These are phyloP conservation scores for Neltuma alba DNA, from an alignment of 306 rosid species.

Conservation along the genomic window DNA sequence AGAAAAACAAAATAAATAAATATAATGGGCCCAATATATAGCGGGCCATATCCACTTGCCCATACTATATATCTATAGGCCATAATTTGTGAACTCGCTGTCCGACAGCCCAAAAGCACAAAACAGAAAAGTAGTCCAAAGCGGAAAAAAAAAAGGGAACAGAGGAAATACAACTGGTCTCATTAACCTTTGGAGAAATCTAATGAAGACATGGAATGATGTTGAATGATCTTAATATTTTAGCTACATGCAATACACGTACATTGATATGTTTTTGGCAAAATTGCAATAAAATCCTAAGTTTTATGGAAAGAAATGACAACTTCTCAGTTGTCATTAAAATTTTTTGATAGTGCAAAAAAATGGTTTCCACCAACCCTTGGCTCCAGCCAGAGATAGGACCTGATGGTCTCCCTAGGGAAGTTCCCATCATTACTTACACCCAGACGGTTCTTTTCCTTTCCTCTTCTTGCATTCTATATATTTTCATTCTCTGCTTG, in stretches of 20 bases:
- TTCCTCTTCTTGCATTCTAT: background rate
- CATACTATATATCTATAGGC: background rate
- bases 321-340: background rate
- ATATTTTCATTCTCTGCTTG: background rate
- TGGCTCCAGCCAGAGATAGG: constrained; percentile 80
- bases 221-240: no score
- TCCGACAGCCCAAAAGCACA: background rate
- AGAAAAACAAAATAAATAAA: no score
- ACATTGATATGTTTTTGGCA: no score
- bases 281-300: no score
- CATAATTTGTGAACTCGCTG: background rate
- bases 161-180: no score
- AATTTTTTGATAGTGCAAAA: no score
- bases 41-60: background rate
- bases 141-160: no score
- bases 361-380: constrained; percentile 74
- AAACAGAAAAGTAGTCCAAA: no score
- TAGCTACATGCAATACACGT: no score
- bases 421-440: constrained; percentile 76
- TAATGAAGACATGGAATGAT: no score
- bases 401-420: constrained; percentile 84
- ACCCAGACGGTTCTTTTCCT: constrained; percentile 74
- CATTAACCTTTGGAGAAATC: no score
- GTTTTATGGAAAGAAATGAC: background rate
- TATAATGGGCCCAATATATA: background rate